Conservation (phyloP, 495 filamentous ascomycete genomes). For the Talaromyces borbonicus region DNA sequence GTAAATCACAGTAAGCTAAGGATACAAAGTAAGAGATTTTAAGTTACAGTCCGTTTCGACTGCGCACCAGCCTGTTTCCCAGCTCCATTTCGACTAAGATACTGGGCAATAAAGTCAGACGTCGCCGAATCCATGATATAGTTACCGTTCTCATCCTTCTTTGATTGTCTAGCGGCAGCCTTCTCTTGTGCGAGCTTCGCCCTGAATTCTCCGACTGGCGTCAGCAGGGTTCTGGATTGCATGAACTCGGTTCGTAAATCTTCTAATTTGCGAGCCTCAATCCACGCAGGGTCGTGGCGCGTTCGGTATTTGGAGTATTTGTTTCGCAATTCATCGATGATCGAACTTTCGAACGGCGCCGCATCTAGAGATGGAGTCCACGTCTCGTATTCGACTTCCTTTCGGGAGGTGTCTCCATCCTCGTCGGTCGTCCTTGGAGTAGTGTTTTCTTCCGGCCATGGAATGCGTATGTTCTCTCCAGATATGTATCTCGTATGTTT, state of each 20-base stretch:
- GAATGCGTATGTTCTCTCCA: conserved; percentile 48
- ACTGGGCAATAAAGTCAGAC: conserved; percentile 25
- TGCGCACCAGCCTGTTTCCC: conserved; percentile 16
- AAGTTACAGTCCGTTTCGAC: background rate
- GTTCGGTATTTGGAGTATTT: conserved; percentile 77
- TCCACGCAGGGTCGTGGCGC: conserved; percentile 57
- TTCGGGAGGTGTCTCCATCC: conserved; percentile 59
- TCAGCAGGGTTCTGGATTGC: conserved; percentile 39
- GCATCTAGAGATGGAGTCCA: conserved; percentile 64
- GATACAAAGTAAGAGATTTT: no score
- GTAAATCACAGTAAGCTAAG: no score
- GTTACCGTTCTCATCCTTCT: conserved; percentile 27
- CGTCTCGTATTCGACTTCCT: conserved; percentile 63
- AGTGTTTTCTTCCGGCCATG: conserved; percentile 54
- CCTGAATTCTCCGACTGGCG: conserved; percentile 26
- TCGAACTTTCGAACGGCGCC: conserved; percentile 65
- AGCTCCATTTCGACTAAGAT: conserved; percentile 18
- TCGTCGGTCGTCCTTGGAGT: conserved; percentile 34
- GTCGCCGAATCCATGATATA: conserved; percentile 24
- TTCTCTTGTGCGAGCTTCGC: conserved; percentile 16
- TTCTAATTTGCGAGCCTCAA: conserved; percentile 43
- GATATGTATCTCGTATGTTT: conserved; percentile 33
- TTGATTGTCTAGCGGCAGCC: conserved; percentile 16
- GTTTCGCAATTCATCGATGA: conserved; percentile 83
- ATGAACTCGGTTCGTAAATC: conserved; percentile 51